These are phyloP conservation scores for Isoetes taiwanensis DNA, from an alignment of 75 land plant genomes.

Conservation along the genomic window DNA sequence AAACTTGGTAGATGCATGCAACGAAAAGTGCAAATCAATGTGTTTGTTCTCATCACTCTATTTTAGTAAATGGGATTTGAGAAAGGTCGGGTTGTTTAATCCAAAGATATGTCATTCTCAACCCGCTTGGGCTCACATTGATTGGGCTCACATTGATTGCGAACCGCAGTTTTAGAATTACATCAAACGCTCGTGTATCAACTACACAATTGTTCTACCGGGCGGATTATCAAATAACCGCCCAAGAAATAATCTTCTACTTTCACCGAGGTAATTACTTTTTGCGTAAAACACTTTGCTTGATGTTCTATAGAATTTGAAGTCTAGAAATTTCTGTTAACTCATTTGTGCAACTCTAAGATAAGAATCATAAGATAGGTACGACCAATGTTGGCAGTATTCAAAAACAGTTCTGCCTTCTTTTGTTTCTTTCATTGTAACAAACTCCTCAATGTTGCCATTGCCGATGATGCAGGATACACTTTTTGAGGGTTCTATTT, in stretches of 20 bases:
- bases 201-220: constrained; percentile 86
- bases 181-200: constrained; percentile 68
- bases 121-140: no score
- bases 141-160: constrained; percentile 81
- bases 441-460: no score
- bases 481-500: constrained; percentile 65
- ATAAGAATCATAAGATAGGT: no score
- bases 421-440: no score
- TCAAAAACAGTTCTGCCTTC: no score
- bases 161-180: constrained; percentile 85
- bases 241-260: constrained; percentile 58
- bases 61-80: constrained; percentile 91
- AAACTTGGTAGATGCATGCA: constrained; percentile 84
- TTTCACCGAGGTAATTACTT: constrained; percentile 75
- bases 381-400: no score
- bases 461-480: constrained; percentile 84
- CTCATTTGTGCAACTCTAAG: no score
- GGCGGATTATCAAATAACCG: constrained; percentile 77
- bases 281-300: no score
- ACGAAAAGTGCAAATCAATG: constrained; percentile 34
- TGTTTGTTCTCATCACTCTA: constrained; percentile 67
- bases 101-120: constrained; percentile 75
- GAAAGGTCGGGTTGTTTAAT: constrained; percentile 72
- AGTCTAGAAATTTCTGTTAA: no score
- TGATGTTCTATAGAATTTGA: no score